These are phyloP conservation scores for Ogataea zsoltii DNA, from an alignment of 805 yeast genomes.

Conservation along the genomic window DNA sequence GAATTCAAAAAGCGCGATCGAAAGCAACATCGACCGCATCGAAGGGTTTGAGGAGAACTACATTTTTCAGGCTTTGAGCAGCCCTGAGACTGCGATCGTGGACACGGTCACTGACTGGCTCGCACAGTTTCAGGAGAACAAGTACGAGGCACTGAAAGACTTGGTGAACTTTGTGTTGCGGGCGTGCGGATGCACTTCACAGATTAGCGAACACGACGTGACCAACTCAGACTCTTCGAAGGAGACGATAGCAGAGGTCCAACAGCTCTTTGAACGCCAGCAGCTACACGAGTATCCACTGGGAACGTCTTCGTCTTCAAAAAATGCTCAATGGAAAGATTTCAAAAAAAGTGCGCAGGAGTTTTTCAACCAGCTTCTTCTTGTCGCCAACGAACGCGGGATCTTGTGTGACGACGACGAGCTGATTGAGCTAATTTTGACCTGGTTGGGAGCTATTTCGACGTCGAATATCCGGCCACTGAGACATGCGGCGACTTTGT, in stretches of 20 bases:
- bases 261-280: slow-evolving; percentile 60
- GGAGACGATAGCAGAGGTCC: slow-evolving; percentile 73
- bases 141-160: slow-evolving; percentile 53
- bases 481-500: slow-evolving; percentile 63
- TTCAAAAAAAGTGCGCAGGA: slow-evolving; percentile 55
- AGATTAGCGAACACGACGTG: slow-evolving; percentile 75
- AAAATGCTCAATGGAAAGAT: slow-evolving; percentile 45
- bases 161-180: slow-evolving; percentile 69
- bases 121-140: slow-evolving; percentile 46
- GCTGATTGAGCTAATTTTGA: slow-evolving; percentile 55
- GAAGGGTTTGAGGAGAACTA: slow-evolving; percentile 48
- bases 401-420: slow-evolving; percentile 47
- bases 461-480: slow-evolving; percentile 70
- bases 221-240: slow-evolving; percentile 51
- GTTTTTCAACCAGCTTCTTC: slow-evolving; percentile 55
- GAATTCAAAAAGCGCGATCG: slow-evolving; percentile 20
- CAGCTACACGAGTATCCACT: slow-evolving; percentile 71
- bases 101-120: slow-evolving; percentile 62
- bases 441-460: slow-evolving; percentile 77
- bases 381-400: slow-evolving; percentile 61
- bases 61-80: slow-evolving; percentile 51
- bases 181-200: slow-evolving; percentile 68
- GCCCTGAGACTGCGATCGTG: slow-evolving; percentile 47
- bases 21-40: slow-evolving; percentile 37
- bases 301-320: slow-evolving; percentile 35